Evolutionary conservation across 352 stramenopile genomes (phyloP).

Genomic region (Aphanomyces astaci): DNA sequence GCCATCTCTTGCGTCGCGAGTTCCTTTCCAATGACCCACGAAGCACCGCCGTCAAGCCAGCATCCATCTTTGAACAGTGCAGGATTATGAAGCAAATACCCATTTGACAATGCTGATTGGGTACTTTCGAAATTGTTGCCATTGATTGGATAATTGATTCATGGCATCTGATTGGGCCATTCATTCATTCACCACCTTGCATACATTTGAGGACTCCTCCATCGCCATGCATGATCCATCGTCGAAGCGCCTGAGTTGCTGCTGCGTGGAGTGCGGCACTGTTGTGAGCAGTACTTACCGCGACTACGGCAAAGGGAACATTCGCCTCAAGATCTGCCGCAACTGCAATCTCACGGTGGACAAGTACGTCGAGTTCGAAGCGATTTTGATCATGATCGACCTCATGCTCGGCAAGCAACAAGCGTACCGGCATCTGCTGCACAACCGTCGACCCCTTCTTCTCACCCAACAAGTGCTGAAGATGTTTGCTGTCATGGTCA

Average conservation of each 20-base stretch:
- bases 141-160: not conserved
- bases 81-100: too few relatives aligned
- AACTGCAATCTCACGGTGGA: slow-evolving; percentile 66
- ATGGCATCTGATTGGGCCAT: not conserved
- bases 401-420: slow-evolving; percentile 77
- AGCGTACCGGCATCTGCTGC: slow-evolving; percentile 80
- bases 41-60: not conserved
- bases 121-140: not conserved
- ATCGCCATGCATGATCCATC: not conserved
- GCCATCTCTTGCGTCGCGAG: not conserved
- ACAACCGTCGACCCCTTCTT: slow-evolving; percentile 40
- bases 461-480: slow-evolving; percentile 37
- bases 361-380: slow-evolving; percentile 86
- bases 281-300: slow-evolving; percentile 54
- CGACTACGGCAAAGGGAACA: slow-evolving; percentile 81
- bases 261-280: slow-evolving; percentile 72
- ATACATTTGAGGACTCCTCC: too few relatives aligned
- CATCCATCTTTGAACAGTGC: not conserved
- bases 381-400: slow-evolving; percentile 76
- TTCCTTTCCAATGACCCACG: not conserved
- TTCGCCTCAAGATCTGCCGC: slow-evolving; percentile 63
- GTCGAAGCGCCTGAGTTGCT: slow-evolving; percentile 14
- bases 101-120: too few relatives aligned
- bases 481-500: slow-evolving; percentile 66
- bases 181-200: not conserved